phyloP scores from a whole-genome alignment of 805 yeast genomes.

The Lachancea dasiensis region DNA sequence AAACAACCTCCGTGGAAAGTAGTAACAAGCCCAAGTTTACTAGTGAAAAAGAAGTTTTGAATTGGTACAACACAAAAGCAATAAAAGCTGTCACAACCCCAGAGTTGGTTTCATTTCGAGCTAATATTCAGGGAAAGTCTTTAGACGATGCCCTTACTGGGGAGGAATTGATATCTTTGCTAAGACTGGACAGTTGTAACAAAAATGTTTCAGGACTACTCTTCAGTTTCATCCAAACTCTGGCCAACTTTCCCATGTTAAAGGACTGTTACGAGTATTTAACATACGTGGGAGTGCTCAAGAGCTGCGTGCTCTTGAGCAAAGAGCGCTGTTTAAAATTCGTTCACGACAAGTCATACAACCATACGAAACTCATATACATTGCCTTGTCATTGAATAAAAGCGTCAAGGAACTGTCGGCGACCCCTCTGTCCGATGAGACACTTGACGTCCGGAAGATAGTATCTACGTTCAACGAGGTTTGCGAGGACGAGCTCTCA shows the following conservation, averaged over 20 bases:
- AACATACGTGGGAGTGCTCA: slow-evolving; percentile 37
- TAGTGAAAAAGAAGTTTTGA: slow-evolving; percentile 13
- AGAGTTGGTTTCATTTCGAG: slow-evolving; percentile 23
- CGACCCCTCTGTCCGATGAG: slow-evolving; percentile 12
- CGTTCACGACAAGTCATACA: slow-evolving; percentile 34
- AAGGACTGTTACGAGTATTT: slow-evolving; percentile 32
- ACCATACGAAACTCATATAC: slow-evolving; percentile 42
- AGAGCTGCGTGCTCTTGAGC: slow-evolving; percentile 41
- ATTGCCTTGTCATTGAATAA: slow-evolving; percentile 37
- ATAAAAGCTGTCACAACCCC: slow-evolving; percentile 17
- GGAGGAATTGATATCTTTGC: slow-evolving; percentile 27
- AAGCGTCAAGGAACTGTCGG: slow-evolving; percentile 13
- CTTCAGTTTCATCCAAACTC: slow-evolving; percentile 36
- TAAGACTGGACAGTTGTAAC: slow-evolving; percentile 35
- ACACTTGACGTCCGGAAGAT: slow-evolving; percentile 13
- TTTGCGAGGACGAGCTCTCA: slow-evolving; percentile 34
- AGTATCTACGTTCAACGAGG: slow-evolving; percentile 40
- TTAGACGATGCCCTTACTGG: slow-evolving; percentile 24
- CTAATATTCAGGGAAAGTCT: slow-evolving; percentile 21
- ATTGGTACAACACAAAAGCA: slow-evolving; percentile 16
- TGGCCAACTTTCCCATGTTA: slow-evolving; percentile 48
- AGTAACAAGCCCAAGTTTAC: background rate
- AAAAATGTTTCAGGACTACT: slow-evolving; percentile 32
- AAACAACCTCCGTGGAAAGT: slow-evolving; percentile 14
- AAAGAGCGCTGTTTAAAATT: slow-evolving; percentile 37